Percentiles rank a stretch among this genome's conserved stretches.
phyloP scores from a whole-genome alignment of 305 asterid species.

The Fraxinus sp. region DNA sequence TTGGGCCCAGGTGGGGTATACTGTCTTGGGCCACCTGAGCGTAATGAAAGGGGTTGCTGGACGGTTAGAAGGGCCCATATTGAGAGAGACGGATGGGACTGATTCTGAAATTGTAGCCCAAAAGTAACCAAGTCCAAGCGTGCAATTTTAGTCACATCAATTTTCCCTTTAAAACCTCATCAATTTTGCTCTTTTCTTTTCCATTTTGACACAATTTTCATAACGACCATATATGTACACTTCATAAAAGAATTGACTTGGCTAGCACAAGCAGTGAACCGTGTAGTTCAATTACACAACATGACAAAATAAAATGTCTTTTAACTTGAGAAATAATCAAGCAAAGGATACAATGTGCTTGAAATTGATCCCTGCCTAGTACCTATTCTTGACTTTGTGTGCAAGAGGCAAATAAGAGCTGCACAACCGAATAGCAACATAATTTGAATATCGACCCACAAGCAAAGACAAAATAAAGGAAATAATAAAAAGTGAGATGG shows the following conservation, averaged over 20 bases:
- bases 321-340: constrained; percentile 9
- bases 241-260: not conserved
- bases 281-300: not conserved
- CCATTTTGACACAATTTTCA: not conserved
- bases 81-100: constrained; percentile 15
- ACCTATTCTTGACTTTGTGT: not conserved
- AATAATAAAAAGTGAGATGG: too few relatives aligned
- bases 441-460: not conserved
- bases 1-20: constrained; percentile 19
- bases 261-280: not conserved
- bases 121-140: constrained; percentile 26
- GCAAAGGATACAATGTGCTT: constrained; percentile 19
- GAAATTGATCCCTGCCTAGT: constrained; percentile 13
- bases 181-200: not conserved
- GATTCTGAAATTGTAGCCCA: not conserved
- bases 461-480: too few relatives aligned
- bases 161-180: not conserved
- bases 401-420: not conserved
- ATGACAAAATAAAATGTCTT: not conserved
- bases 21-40: not conserved
- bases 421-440: not conserved
- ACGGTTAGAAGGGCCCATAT: constrained; percentile 34
- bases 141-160: constrained; percentile 13
- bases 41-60: constrained; percentile 2
- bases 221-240: not conserved